These are phyloP conservation scores for Fusarium concolor DNA, from an alignment of 2,329 filamentous ascomycete genomes.

Conservation along the genomic window DNA sequence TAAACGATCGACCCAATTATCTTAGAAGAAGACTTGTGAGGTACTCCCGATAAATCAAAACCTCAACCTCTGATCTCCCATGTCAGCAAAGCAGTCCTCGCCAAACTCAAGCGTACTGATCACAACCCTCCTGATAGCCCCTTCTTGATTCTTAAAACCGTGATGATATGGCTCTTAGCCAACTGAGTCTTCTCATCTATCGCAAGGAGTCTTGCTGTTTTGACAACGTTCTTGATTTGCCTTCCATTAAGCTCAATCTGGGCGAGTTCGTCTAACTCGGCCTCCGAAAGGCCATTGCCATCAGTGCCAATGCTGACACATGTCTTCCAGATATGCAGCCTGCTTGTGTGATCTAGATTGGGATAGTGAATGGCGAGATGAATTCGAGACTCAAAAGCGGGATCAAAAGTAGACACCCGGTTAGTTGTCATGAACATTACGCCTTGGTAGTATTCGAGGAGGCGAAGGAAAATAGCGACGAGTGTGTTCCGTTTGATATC, in stretches of 20 bases:
- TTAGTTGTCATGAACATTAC: conserved; percentile 26
- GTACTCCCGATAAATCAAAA: too few species aligned
- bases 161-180: too few species aligned
- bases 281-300: not conserved
- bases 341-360: too few species aligned
- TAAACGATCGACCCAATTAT: too few species aligned
- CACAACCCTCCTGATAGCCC: too few species aligned
- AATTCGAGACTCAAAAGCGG: conserved; percentile 12
- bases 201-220: not conserved
- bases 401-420: conserved; percentile 15
- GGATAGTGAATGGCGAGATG: conserved; percentile 8
- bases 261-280: not conserved
- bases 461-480: not conserved
- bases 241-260: conserved; percentile 17
- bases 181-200: too few species aligned
- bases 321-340: conserved; percentile 7
- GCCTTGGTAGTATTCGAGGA: conserved; percentile 17
- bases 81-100: too few species aligned
- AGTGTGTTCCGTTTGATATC: too few species aligned
- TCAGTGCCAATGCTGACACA: not conserved
- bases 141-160: too few species aligned
- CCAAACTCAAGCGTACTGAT: too few species aligned
- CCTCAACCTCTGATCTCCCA: too few species aligned
- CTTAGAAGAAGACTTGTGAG: too few species aligned
- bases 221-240: conserved; percentile 26